These are phyloP conservation scores for Aquilaria malaccensis DNA, from an alignment of 345 rosid genomes.

Conservation along the genomic window DNA sequence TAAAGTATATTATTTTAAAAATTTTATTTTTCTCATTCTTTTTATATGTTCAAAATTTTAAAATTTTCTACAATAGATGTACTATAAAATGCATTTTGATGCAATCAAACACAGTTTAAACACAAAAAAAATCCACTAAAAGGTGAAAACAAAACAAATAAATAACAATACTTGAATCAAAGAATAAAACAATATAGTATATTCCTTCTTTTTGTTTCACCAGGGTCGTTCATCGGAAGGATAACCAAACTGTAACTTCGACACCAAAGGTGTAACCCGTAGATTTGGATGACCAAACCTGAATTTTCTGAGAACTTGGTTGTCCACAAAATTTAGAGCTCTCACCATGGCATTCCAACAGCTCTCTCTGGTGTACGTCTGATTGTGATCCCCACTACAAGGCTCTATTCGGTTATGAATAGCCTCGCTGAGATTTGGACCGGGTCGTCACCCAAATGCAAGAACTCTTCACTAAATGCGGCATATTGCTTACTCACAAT, in stretches of 20 bases:
- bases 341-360: slow-evolving; percentile 74
- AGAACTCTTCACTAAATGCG: slow-evolving; percentile 44
- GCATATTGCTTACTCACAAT: slow-evolving; percentile 70
- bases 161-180: too few species aligned
- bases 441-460: slow-evolving; percentile 44
- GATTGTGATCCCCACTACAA: slow-evolving; percentile 80
- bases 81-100: too few species aligned
- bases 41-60: too few species aligned
- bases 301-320: slow-evolving; percentile 77
- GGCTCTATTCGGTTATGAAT: slow-evolving; percentile 89
- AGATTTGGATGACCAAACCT: slow-evolving; percentile 73
- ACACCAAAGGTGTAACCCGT: slow-evolving; percentile 41
- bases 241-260: slow-evolving; percentile 63
- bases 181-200: too few species aligned
- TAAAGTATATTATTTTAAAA: too few species aligned
- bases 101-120: too few species aligned
- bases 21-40: too few species aligned
- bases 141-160: too few species aligned
- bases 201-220: slow-evolving; percentile 20
- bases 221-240: slow-evolving; percentile 81
- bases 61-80: too few species aligned
- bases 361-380: slow-evolving; percentile 62
- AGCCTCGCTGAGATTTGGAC: slow-evolving; percentile 64
- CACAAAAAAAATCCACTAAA: too few species aligned
- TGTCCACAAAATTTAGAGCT: slow-evolving; percentile 93